Percentiles rank a stretch among this genome's conserved stretches.
phyloP scores from a whole-genome alignment of 768 basidiomycete genomes.

The Leccinum uliginosum region DNA sequence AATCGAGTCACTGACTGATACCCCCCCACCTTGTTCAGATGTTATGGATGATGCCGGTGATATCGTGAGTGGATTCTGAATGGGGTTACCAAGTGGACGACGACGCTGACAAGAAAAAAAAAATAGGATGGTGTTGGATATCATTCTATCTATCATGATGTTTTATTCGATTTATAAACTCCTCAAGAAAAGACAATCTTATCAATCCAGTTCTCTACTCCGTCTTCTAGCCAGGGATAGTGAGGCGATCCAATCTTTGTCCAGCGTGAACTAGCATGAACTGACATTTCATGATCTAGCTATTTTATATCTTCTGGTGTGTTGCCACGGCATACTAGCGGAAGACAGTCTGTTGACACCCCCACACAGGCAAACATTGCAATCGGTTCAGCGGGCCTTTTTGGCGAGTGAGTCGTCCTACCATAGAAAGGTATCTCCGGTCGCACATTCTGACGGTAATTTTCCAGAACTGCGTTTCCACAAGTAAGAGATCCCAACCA shows the following conservation, averaged over 20 bases:
- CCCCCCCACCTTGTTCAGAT: too few relatives aligned
- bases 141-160: background rate
- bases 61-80: background rate
- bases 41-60: background rate
- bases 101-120: background rate
- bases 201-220: background rate
- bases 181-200: background rate
- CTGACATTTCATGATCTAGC: background rate
- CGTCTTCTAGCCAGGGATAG: slow-evolving; percentile 5
- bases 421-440: background rate
- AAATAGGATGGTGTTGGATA: slow-evolving; percentile 1
- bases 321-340: background rate
- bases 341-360: background rate
- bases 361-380: background rate
- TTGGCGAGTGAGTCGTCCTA: slow-evolving; percentile 5
- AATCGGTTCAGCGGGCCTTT: background rate
- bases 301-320: background rate
- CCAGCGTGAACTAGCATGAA: background rate
- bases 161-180: slow-evolving; percentile 3
- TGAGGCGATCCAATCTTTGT: slow-evolving; percentile 3
- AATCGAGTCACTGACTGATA: background rate
- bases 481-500: background rate
- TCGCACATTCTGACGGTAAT: background rate
- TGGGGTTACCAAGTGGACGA: too few relatives aligned
- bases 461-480: background rate